Conservation (phyloP, 495 filamentous ascomycete species). For the Ramalina intermedia region DNA sequence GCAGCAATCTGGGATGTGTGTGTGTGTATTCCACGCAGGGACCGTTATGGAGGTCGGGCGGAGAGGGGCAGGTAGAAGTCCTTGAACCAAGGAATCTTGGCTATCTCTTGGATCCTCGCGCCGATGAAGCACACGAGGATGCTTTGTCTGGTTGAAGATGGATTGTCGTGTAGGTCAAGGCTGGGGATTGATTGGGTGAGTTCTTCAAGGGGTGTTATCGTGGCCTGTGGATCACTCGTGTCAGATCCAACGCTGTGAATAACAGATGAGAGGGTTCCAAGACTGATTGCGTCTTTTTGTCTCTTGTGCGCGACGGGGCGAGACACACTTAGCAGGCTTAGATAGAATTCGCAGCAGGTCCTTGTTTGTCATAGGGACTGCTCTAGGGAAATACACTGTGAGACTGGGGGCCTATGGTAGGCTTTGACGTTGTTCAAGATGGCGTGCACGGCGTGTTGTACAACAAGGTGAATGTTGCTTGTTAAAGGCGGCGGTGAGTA, state of each 20-base stretch:
- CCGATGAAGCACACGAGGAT: slow-evolving; percentile 78
- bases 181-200: slow-evolving; percentile 4
- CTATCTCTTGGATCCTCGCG: slow-evolving; percentile 48
- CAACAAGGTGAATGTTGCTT: too few relatives aligned
- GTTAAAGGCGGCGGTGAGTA: slow-evolving; percentile 11
- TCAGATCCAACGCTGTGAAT: slow-evolving; percentile 1
- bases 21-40: slow-evolving; percentile 26
- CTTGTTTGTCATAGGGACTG: slow-evolving; percentile 72
- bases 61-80: slow-evolving; percentile 68
- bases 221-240: slow-evolving; percentile 40
- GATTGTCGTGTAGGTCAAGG: slow-evolving; percentile 18
- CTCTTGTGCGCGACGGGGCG: not conserved
- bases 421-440: not conserved
- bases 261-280: not conserved
- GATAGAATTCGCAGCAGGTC: slow-evolving; percentile 90
- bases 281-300: not conserved
- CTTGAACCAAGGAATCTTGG: slow-evolving; percentile 78
- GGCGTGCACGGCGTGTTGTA: too few relatives aligned
- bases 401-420: not conserved
- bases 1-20: slow-evolving; percentile 35
- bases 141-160: slow-evolving; percentile 35
- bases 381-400: slow-evolving; percentile 8
- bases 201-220: slow-evolving; percentile 58
- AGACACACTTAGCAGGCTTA: slow-evolving; percentile 82
- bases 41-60: slow-evolving; percentile 78